Conservation (phyloP, 805 yeast genomes). For the Priceomyces castillae region DNA sequence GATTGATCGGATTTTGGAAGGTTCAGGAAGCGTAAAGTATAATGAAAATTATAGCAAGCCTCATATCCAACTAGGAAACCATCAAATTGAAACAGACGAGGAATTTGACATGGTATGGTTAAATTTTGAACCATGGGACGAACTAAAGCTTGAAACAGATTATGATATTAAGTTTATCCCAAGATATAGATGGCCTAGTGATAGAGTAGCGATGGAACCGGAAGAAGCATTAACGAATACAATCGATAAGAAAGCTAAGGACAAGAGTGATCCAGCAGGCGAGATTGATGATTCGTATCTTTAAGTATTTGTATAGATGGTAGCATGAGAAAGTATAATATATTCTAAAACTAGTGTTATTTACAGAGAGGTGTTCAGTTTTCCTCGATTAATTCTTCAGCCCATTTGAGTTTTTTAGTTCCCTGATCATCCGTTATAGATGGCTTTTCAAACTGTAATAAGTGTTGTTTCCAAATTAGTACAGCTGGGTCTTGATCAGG, state of each 20-base stretch:
- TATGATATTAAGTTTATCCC: conserved; percentile 41
- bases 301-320: conserved; percentile 1
- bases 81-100: conserved; percentile 37
- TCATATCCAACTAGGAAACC: conserved; percentile 35
- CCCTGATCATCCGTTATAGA: conserved; percentile 16
- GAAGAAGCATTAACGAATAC: conserved; percentile 8
- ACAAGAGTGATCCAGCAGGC: conserved; percentile 1
- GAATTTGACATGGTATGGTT: conserved; percentile 44
- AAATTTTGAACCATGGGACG: conserved; percentile 47
- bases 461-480: conserved; percentile 37
- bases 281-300: conserved; percentile 7
- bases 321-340: background rate
- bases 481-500: conserved; percentile 91
- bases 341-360: conserved; percentile 4
- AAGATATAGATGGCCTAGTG: conserved; percentile 12
- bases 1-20: conserved; percentile 34
- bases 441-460: conserved; percentile 21
- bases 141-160: conserved; percentile 36
- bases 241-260: conserved; percentile 1
- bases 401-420: conserved; percentile 33
- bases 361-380: conserved; percentile 6
- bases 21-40: conserved; percentile 19
- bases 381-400: conserved; percentile 36
- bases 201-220: conserved; percentile 7
- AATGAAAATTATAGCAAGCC: conserved; percentile 35